Evolutionary conservation across 2,329 filamentous ascomycete genomes (phyloP), one percentile per base, ranked within the genome.

Genomic region (Fusarium sarcochroum): DNA sequence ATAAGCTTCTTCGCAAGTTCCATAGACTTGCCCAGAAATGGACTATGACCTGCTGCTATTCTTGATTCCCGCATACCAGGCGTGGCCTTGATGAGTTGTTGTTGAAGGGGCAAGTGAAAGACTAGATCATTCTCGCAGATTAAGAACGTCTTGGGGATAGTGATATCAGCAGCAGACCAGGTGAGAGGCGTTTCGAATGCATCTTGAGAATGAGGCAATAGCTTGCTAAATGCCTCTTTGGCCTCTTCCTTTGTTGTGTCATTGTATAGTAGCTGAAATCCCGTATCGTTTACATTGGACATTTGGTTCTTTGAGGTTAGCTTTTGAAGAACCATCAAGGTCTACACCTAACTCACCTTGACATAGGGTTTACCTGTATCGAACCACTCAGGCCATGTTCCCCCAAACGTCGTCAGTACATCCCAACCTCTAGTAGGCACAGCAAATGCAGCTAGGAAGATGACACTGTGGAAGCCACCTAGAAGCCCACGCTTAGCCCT

Each of bases 351-450:
- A 5, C 46, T 51, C 13, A n/a, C 46, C 54, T 58, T 58, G 11
- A 18, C 21, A 30, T 51, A 51, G 14, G 54, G 13, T 14, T 58
- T 40, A 8, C 23, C 37, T 10, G 54, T 15, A 27, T 45, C 7
- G 18, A 42, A 38, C 46, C 46, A 45, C n/a, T 51, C 54, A 44
- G 54, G 27, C 38, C 30, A 45, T 37, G 15, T 48, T 20, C 30
- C 38, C 20, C 54, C 54, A 18, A 30, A 15, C 3, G 38, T 38
- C 14, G 46, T 58, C 15, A 58, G 21, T 10, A 58, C 25, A 25
- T 58, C 54, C 54, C 38, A 45, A 6, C 54, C 54, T 25, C 50
- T 58, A n/a, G 50, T 48, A 5, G 54, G 54, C 14, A 58, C 46
- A 5, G 54, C 54, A 45, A 57, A 57, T 6, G 45, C 54, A 4